Base-by-base conservation (phyloP, 257 asterid genomes). In the Datura wrightii region DNA sequence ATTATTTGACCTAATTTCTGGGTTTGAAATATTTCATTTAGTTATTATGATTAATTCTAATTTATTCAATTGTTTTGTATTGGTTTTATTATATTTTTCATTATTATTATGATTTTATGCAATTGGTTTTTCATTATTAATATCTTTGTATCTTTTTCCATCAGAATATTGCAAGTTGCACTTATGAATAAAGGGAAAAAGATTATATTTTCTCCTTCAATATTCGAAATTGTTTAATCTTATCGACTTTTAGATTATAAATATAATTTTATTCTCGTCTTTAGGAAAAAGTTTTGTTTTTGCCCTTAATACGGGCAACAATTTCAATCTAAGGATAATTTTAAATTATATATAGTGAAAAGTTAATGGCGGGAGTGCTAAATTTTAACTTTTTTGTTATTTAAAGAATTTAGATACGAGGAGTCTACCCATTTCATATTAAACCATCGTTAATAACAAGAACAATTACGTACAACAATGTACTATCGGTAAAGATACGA, bases 1-100 rank as follows among this genome's bases (percentile, higher is more conserved):
- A 52, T 19, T 74, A 52, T 19, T 74, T 76, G 19, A 31, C 81
- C 81, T 76, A 50, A 76, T 44, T 76, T 76, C 24, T 76, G 24
- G n/a, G 50, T 50, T 24, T 2, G 7, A 50, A 24, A 24, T 44
- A 48, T 13, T 50, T 24, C 24, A 14, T 48, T 48, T 14, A 76
- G 24, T 50, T 1, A 31, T 76, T 76, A 76, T 76, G 62, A 76
- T 10, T 16, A 44, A 6, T 76, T 76, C 3, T 50, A 13, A 53
- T 76, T 46, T 76, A 13, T 76, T 76, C 39, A 50, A 13, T 24
- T 50, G 15, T 48, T 24, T 74, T 74, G 42, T 50, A 74, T 4
- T 74, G 60, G 42, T 48, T 67, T 74, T 34, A 2, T 39, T 69
- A 74, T 74, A 13, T 24, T 50, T 44, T 34, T n/a, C 5, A n/a